Base-by-base conservation (phyloP, 345 rosid genomes). In the Camelina laxa region DNA sequence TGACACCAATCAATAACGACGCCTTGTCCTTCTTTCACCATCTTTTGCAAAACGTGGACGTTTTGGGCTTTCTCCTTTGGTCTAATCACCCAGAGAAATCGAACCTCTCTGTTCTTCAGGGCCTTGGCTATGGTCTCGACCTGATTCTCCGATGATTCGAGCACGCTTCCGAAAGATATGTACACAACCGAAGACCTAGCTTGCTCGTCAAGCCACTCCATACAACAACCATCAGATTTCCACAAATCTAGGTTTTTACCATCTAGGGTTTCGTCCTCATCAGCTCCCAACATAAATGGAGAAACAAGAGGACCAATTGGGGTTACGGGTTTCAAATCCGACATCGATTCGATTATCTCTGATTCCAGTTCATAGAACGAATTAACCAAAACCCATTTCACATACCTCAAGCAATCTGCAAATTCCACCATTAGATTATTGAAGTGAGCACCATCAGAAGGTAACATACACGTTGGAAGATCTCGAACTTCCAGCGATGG, bases 301-400 rank as follows among this genome's bases (percentile, higher is more conserved):
- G 90, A 82, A 58, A 86, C 90, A 17, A 90, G 44, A n/a, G 91
- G 91, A 45, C 89, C 92, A 7, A 89, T 70, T 0, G 91, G 84
- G 16, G 58, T 70, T 10, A 87, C 41, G 0, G 85, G 81, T 54
- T 44, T 63, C 2, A 74, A 15, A 7, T 19, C 66, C 9, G 63
- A 72, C 78, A 84, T 79, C 0, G 85, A 82, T 0, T 73, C 69
- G 15, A 84, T 60, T 0, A 75, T 66, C 35, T 86, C 83, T 3
- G 78, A 64, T 63, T 88, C 91, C 1, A 88, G 82, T 74, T 85
- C 92, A 4, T 67, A 39, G 44, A 86, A 82, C 0, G 91, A 81
- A 65, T 78, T 88, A 2, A 48, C 87, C 50, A 88, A 73, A 67
- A 86, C 79, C 85, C 91, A 87, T 79, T 81, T 83, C 7, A 83